Conservation (phyloP, 2,329 filamentous ascomycete species). For the Cladophialophora exuberans region DNA sequence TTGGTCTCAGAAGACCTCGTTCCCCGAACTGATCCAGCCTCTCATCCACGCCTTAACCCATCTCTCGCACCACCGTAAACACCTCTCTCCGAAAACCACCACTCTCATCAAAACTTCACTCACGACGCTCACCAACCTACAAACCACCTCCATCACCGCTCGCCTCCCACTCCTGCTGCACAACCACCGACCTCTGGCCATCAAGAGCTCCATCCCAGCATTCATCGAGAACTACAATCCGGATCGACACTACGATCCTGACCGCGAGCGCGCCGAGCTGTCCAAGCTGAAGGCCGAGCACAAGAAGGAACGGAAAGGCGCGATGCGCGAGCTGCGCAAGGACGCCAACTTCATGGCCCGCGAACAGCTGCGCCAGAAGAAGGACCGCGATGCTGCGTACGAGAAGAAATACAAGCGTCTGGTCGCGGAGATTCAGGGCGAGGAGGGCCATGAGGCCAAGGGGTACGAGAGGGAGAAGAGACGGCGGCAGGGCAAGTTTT, state of each 20-base stretch:
- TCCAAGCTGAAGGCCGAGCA: conserved; percentile 86
- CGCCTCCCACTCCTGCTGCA: conserved; percentile 85
- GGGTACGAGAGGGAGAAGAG: conserved; percentile 85
- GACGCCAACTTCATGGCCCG: conserved; percentile 92
- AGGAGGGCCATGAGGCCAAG: conserved; percentile 86
- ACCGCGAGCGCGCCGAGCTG: conserved; percentile 83
- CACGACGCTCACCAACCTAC: conserved; percentile 49
- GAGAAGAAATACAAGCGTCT: conserved; percentile 94
- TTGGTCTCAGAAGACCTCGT: conserved; percentile 75
- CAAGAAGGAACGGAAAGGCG: conserved; percentile 94
- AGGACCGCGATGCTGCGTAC: conserved; percentile 88
- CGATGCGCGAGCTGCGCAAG: conserved; percentile 90
- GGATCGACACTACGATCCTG: conserved; percentile 94
- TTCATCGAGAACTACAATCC: conserved; percentile 97
- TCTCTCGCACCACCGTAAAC: conserved; percentile 50
- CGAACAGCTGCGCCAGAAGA: conserved; percentile 89
- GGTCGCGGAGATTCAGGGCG: conserved; percentile 91
- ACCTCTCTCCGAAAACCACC: conserved; percentile 60
- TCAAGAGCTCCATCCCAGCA: conserved; percentile 86
- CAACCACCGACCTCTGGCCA: conserved; percentile 83
- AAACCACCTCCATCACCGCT: conserved; percentile 60
- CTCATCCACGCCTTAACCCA: conserved; percentile 62
- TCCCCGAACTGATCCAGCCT: conserved; percentile 77
- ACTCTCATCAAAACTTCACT: conserved; percentile 37
- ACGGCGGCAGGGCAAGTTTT: conserved; percentile 65